Evolutionary conservation across 257 asterid genomes (phyloP).

Genomic region (Solanum virginianum): DNA sequence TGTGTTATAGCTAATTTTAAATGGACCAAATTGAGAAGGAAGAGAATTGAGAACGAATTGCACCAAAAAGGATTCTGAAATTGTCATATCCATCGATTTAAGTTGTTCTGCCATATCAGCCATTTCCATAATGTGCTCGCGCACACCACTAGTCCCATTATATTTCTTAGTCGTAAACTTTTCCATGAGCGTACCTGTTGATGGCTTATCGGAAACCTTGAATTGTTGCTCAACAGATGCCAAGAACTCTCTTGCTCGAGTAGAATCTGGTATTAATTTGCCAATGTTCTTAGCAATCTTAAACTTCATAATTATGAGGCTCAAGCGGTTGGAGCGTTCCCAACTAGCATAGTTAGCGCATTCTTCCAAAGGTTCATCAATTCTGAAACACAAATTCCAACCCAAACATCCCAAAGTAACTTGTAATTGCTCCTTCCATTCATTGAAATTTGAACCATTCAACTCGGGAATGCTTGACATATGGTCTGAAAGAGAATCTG

Average conservation of each 20-base stretch:
- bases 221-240: not conserved
- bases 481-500: not conserved
- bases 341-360: not conserved
- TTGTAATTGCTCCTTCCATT: not conserved
- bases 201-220: not conserved
- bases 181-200: not conserved
- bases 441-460: not conserved
- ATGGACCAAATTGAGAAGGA: not conserved
- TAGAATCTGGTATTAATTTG: not conserved
- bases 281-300: not conserved
- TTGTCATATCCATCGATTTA: not conserved
- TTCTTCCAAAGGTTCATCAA: not conserved
- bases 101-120: not conserved
- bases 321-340: not conserved
- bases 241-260: not conserved
- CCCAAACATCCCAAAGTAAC: not conserved
- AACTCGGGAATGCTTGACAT: not conserved
- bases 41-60: conserved; percentile 1
- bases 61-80: conserved; percentile 1
- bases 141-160: not conserved
- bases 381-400: not conserved
- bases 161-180: not conserved
- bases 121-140: not conserved
- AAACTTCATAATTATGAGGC: not conserved
- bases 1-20: not conserved